Evolutionary conservation across 441 rosid genomes (phyloP), one percentile per base, ranked within the genome.

Genomic region (Pelargonium citronellum): DNA sequence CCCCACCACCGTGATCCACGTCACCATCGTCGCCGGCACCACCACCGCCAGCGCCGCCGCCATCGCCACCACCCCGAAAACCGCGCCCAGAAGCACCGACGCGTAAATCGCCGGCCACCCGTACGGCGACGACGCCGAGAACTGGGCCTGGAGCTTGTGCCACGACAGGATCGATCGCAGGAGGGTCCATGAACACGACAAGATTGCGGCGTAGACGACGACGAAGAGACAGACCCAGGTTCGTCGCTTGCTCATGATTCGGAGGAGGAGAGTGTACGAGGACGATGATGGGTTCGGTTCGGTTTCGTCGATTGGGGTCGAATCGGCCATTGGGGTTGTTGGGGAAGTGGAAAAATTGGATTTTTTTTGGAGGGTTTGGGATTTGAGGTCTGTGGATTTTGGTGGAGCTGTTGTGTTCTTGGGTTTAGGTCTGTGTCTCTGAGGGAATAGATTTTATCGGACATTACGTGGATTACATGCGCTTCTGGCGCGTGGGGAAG

Each of bases 201-300:
- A 73, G 67, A 94, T 83, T 73, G 79, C 73, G 17, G 91, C 89
- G 74, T 94, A 91, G 19, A 94, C 97, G 16, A 87, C 44, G 46
- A 91, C 85, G 73, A 91, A 94, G 58, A 91, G 84, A 77, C 88
- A 88, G 66, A 86, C 96, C 98, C 98, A 91, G 53, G 96, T 94
- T 70, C 92, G 76, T 79, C 98, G 85, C 78, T 90, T 91, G 90
- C 97, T 91, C 97, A 94, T 88, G 72, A 94, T 71, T 67, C 68
- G 55, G 55, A 94, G 76, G 30, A 91, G 77, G 69, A 91, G 70
- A 13, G 62, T 76, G 83, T 87, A 89, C 7, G 90, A 68, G 24
- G 24, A 22, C 24, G 24, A 22, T 66, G 82, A 49, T 63, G 98
- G 78, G 53, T 0, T 46, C n/a, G 53, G 10, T 11, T 3, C 13